Percentiles rank a stretch among this genome's conserved stretches.
Conservation (phyloP, 257 asterid genomes). For the Solanum ossicruentum region DNA sequence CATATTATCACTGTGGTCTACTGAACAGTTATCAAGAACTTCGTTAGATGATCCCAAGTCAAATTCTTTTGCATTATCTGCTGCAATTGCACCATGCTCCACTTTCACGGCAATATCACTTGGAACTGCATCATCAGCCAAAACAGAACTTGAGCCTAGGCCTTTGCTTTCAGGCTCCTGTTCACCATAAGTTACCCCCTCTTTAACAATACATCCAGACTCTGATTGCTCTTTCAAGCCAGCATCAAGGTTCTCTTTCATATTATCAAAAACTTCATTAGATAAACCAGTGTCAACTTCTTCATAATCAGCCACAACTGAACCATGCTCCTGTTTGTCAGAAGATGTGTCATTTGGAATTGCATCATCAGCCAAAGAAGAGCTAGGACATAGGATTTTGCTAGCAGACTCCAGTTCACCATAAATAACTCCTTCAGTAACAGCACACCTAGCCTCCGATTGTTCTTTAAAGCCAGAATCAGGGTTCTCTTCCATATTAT, state of each 20-base stretch:
- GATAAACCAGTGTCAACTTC: neutral
- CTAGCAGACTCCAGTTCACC: neutral
- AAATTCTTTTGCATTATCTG: neutral
- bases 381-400: neutral
- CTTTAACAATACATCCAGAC: neutral
- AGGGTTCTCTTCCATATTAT: neutral
- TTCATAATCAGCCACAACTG: neutral
- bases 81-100: neutral
- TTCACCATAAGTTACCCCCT: neutral
- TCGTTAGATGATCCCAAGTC: neutral
- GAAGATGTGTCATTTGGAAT: neutral
- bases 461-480: neutral
- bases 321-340: neutral
- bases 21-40: neutral
- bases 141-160: neutral
- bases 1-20: neutral
- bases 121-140: neutral
- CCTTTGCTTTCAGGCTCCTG: neutral
- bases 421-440: neutral
- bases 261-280: neutral
- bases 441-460: neutral
- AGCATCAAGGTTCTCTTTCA: neutral
- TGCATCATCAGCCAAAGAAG: neutral
- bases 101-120: neutral
- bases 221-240: neutral